phyloP scores from a whole-genome alignment of 371 early-diverging fungal species.

The Apophysomyces ossiformis region DNA sequence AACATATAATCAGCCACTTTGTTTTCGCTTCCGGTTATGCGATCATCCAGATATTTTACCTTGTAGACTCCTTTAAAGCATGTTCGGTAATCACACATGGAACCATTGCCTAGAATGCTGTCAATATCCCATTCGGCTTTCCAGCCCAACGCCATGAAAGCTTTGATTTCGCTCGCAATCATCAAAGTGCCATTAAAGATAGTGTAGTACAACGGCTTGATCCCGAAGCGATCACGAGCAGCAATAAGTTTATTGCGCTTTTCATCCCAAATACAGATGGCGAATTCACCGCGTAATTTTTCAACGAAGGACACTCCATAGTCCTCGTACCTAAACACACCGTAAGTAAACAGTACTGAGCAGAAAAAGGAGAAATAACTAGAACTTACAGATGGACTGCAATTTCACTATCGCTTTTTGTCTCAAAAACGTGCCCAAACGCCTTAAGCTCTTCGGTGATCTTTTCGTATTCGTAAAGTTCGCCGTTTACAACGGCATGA shows the following conservation, averaged over 20 bases:
- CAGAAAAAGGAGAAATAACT: not conserved
- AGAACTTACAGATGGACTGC: slow-evolving; percentile 22
- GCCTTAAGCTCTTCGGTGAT: slow-evolving; percentile 20
- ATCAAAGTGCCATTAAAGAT: slow-evolving; percentile 26
- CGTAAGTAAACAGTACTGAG: not conserved
- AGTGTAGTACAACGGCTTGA: slow-evolving; percentile 33
- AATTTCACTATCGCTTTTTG: slow-evolving; percentile 32
- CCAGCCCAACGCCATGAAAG: slow-evolving; percentile 29
- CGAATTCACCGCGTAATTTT: slow-evolving; percentile 34
- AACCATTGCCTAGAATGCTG: slow-evolving; percentile 22
- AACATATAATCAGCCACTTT: not conserved
- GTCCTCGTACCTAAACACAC: slow-evolving; percentile 19
- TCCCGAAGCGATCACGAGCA: slow-evolving; percentile 34
- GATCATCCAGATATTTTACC: slow-evolving; percentile 6
- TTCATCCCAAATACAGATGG: slow-evolving; percentile 22
- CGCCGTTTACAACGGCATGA: slow-evolving; percentile 31
- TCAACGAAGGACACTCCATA: slow-evolving; percentile 21
- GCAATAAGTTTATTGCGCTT: slow-evolving; percentile 21
- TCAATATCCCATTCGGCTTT: slow-evolving; percentile 33
- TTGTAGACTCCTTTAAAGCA: slow-evolving; percentile 35
- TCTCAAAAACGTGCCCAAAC: slow-evolving; percentile 23
- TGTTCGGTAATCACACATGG: slow-evolving; percentile 20
- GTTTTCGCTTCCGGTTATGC: not conserved
- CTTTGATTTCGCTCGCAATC: slow-evolving; percentile 29
- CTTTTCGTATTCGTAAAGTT: slow-evolving; percentile 32